Evolutionary conservation across 2,329 filamentous ascomycete species (phyloP), one percentile per base, ranked within the genome.

Genomic region (Botrytis fragariae): DNA sequence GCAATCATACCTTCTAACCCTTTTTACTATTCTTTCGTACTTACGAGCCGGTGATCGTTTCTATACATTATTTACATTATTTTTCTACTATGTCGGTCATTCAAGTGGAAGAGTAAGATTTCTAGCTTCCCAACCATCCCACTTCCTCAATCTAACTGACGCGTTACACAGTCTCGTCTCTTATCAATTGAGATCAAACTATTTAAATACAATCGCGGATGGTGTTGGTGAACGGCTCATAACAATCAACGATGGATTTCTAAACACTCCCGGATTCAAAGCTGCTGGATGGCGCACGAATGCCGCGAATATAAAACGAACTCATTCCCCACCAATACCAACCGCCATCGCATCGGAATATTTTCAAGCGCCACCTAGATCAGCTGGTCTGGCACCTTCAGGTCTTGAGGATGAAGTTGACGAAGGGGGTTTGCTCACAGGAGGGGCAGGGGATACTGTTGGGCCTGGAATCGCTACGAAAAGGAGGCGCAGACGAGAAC

Each of bases 181-280:
- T 73, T 95, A 95, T 84, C 92, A 94, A 82, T 86, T 97, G 73
- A 91, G 93, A 70, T 92, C 92, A 54, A 91, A 91, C 79, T 96
- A 96, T 80, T 89, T 97, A 51, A 90, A 90, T 77, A 89, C 93
- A 76, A 91, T 95, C 77, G 92, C 92, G 77, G 93, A 97, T 81
- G 93, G 93, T 75, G 92, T 96, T 12, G 93, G 93, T 77, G 93
- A 97, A 82, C 91, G 93, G 32, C 87, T 96, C 59, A 93, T 97
- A 81, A 93, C 90, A 57, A 88, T 97, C 75, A 93, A 95, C 82
- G 90, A 94, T 79, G 87, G 87, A 76, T 92, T 95, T 79, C 86
- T 96, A 76, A 95, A 94, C 81, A 92, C 93, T 42, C 89, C 91
- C 3, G 90, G 92, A 44, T 96, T 95, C 85, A 94, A 94, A 82